phyloP scores from a whole-genome alignment of 2,329 filamentous ascomycete genomes.

The Talaromyces sp. region DNA sequence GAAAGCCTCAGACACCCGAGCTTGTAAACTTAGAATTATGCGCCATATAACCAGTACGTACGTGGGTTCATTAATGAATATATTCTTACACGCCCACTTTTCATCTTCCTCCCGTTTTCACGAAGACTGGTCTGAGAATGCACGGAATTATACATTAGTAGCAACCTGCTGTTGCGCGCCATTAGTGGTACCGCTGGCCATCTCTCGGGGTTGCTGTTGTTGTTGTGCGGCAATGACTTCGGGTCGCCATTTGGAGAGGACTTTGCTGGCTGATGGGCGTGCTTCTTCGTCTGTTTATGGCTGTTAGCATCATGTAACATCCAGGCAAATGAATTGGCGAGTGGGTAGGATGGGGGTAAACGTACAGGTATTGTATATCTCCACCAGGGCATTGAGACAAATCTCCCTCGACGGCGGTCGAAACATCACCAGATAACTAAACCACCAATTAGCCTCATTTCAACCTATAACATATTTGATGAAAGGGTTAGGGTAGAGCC shows the following conservation, averaged over 20 bases:
- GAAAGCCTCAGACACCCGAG: background rate
- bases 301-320: background rate
- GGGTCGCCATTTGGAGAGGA: conserved; percentile 58
- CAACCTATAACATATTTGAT: too few relatives aligned
- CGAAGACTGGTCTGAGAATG: too few relatives aligned
- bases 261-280: conserved; percentile 51
- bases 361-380: conserved; percentile 58
- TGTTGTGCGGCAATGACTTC: conserved; percentile 34
- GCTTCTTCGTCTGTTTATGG: conserved; percentile 44
- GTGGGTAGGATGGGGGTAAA: conserved; percentile 7
- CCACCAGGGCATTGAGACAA: conserved; percentile 58
- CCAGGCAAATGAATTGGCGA: background rate
- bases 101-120: too few relatives aligned
- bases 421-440: conserved; percentile 56
- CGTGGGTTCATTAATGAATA: background rate
- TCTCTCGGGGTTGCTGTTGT: conserved; percentile 19
- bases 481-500: conserved; percentile 24
- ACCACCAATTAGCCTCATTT: background rate
- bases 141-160: background rate
- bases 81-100: background rate
- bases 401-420: conserved; percentile 59
- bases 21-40: background rate
- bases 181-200: background rate
- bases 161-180: conserved; percentile 2
- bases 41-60: background rate